These are phyloP conservation scores for Onygenales sp. DNA, from an alignment of 2,329 filamentous ascomycete species.

Conservation along the genomic window DNA sequence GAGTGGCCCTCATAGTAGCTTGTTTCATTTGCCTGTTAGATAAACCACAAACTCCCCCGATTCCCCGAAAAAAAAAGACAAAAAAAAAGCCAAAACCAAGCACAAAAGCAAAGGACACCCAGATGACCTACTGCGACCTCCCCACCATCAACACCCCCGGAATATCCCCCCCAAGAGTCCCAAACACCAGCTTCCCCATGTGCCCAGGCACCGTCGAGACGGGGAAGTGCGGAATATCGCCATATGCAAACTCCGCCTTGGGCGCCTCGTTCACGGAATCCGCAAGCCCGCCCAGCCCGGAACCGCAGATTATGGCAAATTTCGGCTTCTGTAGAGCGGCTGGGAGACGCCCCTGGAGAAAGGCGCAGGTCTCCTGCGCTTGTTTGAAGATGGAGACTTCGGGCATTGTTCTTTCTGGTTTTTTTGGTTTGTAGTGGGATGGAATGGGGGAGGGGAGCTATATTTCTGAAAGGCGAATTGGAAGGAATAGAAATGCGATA, in stretches of 20 bases:
- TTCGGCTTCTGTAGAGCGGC: slow-evolving; percentile 41
- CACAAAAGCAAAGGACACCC: too few relatives aligned
- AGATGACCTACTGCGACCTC: slow-evolving; percentile 50
- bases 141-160: slow-evolving; percentile 56
- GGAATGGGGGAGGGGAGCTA: neutral
- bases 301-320: slow-evolving; percentile 57
- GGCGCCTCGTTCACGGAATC: slow-evolving; percentile 30
- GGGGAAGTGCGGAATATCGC: slow-evolving; percentile 53
- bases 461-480: neutral
- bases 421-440: neutral
- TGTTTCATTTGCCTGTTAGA: neutral
- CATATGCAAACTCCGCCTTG: slow-evolving; percentile 47
- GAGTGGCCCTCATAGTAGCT: slow-evolving; percentile 61
- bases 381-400: slow-evolving; percentile 11
- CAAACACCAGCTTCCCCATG: slow-evolving; percentile 57
- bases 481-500: neutral
- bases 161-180: slow-evolving; percentile 45
- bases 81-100: too few relatives aligned
- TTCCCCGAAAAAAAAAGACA: neutral
- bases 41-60: neutral
- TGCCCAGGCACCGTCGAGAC: slow-evolving; percentile 50
- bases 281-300: slow-evolving; percentile 53
- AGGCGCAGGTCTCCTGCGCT: slow-evolving; percentile 40
- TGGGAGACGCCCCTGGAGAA: slow-evolving; percentile 43
- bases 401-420: slow-evolving; percentile 2